A percentile compares a stretch with the other conserved stretches of the same genome.
These are phyloP conservation scores for Acanthamoeba sp. DNA, from an alignment of 208 protist species.

Conservation along the genomic window DNA sequence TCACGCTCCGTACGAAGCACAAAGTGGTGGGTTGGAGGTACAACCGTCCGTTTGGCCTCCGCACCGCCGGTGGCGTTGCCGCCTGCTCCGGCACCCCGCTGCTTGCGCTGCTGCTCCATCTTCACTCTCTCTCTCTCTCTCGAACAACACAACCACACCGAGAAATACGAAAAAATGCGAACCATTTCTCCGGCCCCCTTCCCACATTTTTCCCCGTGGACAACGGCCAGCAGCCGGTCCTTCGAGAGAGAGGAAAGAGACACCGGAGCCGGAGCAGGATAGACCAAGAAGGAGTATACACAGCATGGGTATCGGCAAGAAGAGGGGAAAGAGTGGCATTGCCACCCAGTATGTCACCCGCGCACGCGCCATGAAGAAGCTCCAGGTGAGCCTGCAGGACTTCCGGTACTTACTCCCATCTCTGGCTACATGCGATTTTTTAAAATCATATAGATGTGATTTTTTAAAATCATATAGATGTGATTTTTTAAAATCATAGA, in stretches of 20 bases:
- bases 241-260: no score
- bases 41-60: background rate
- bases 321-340: conserved; percentile 78
- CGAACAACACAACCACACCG: no score
- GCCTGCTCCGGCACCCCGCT: background rate
- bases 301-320: conserved; percentile 59
- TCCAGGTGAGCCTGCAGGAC: conserved; percentile 95
- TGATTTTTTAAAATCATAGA: no score
- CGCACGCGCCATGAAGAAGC: conserved; percentile 94
- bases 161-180: no score
- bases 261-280: no score
- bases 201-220: no score
- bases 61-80: no score
- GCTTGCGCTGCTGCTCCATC: background rate
- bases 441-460: background rate
- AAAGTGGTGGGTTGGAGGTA: background rate
- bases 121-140: no score
- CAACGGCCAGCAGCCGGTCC: no score
- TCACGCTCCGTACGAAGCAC: background rate
- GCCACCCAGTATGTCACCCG: conserved; percentile 93
- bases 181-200: no score
- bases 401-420: conserved; percentile 88
- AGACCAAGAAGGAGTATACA: no score
- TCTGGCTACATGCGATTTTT: background rate
- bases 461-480: no score